Evolutionary conservation across 2,329 filamentous ascomycete genomes (phyloP), one percentile per base, ranked within the genome.

Genomic region (Diplocarpon rosae): DNA sequence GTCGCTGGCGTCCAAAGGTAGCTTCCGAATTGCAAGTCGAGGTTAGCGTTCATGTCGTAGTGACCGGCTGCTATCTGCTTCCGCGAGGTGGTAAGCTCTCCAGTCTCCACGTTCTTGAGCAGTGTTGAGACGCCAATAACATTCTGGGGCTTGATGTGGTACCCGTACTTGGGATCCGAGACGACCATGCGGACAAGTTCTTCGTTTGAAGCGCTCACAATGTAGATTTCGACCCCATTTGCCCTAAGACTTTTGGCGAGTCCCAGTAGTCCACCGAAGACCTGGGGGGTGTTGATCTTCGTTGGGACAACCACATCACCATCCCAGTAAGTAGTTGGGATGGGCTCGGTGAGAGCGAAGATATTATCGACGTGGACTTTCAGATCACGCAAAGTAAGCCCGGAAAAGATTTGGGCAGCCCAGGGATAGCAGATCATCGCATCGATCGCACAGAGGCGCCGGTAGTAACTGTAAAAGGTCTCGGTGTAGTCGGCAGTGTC

Each of bases 151-250:
- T 36, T 37, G 43, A 45, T 33, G 37, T 45, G 37, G 31, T 35
- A 40, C 2, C 43, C 43, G 17, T 45, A 45, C 17, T 37, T 35
- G 11, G 43, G 43, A 27, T 45, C 43, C 5, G 43, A 45, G n/a
- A 40, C 43, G 15, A 36, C 43, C 43, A 45, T 45, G 27, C 43
- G 43, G 13, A 45, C 43, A 12, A 45, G 11, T 40, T 45, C 43
- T 15, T 45, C 43, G 32, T 45, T 45, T 24, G 43, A 36, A 12
- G 43, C 43, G 24, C 37, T 45, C 28, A 45, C 43, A 24, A 45
- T 29, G 27, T 32, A 40, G 7, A 33, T 30, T 7, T 33, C 33
- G 37, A 45, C 40, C 2, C 37, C 37, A 13, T 45, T 40, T 5
- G 14, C 15, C 4, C 15, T 14, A 9, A 45, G 37, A 14, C 36